phyloP scores from a whole-genome alignment of 805 yeast species.

The Saitoella complicata region DNA sequence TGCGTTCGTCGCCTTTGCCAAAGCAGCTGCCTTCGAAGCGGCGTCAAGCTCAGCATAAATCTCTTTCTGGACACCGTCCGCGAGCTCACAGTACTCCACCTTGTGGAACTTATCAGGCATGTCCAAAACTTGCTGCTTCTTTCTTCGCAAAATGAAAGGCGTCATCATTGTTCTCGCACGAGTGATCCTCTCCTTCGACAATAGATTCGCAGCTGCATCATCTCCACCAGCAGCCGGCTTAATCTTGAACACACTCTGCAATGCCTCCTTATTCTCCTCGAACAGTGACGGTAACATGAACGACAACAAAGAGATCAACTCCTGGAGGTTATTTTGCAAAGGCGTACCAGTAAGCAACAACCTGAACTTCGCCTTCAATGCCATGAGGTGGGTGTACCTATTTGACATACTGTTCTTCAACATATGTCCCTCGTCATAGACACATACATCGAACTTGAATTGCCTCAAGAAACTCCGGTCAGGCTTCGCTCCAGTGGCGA shows the following conservation, averaged over 20 bases:
- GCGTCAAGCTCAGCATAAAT: constrained; percentile 31
- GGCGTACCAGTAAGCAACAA: constrained; percentile 92
- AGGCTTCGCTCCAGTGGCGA: constrained; percentile 73
- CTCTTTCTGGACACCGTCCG: constrained; percentile 28
- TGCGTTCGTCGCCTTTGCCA: constrained; percentile 6
- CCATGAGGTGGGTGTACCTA: constrained; percentile 75
- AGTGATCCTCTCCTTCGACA: constrained; percentile 79
- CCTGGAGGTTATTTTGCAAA: constrained; percentile 79
- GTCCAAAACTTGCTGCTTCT: constrained; percentile 78
- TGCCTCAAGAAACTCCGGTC: constrained; percentile 67
- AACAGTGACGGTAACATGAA: constrained; percentile 77
- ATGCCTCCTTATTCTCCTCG: constrained; percentile 63
- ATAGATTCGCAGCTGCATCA: constrained; percentile 28
- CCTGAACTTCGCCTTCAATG: constrained; percentile 66
- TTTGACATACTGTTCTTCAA: constrained; percentile 79
- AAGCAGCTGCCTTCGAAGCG: not conserved
- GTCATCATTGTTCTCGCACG: constrained; percentile 97
- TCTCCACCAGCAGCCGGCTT: constrained; percentile 51
- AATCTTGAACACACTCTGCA: constrained; percentile 72
- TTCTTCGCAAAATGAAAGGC: constrained; percentile 86
- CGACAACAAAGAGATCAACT: constrained; percentile 74
- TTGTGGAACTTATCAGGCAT: constrained; percentile 61
- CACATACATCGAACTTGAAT: constrained; percentile 68
- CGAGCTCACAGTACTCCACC: constrained; percentile 50
- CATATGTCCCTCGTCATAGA: constrained; percentile 97